phyloP scores from a whole-genome alignment of 495 filamentous ascomycete species.

The Penicillium pulvis region DNA sequence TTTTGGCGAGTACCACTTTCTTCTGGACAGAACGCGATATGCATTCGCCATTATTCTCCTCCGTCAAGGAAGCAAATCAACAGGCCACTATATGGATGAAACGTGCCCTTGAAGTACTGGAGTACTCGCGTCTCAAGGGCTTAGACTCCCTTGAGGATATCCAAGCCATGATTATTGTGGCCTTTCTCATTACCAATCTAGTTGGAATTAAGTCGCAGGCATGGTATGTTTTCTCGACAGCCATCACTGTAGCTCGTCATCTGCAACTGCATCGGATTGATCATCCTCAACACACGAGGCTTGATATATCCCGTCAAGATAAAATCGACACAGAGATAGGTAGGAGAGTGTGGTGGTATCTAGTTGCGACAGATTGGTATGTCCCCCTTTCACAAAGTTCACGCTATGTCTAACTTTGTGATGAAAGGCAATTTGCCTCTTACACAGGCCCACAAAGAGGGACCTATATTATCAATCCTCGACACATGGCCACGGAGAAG shows the following conservation, averaged over 20 bases:
- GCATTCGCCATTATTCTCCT: constrained; percentile 29
- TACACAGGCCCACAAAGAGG: constrained; percentile 39
- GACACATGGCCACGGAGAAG: constrained; percentile 46
- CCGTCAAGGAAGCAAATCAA: constrained; percentile 30
- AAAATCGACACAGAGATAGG: constrained; percentile 41
- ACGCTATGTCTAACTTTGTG: neutral
- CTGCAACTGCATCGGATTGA: constrained; percentile 47
- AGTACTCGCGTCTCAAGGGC: constrained; percentile 31
- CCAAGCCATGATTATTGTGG: constrained; percentile 44
- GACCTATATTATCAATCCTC: constrained; percentile 41
- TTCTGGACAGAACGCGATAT: constrained; percentile 36
- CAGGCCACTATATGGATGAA: constrained; percentile 39
- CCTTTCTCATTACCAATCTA: constrained; percentile 40
- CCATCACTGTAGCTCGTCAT: constrained; percentile 39
- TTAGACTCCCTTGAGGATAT: constrained; percentile 42
- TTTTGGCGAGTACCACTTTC: constrained; percentile 45
- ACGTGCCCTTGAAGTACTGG: constrained; percentile 40
- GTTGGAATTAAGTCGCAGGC: constrained; percentile 40
- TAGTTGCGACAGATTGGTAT: constrained; percentile 50
- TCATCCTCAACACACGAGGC: constrained; percentile 22
- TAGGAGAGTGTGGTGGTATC: constrained; percentile 53
- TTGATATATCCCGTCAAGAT: constrained; percentile 20
- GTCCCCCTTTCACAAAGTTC: neutral
- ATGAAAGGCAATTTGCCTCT: constrained; percentile 40
- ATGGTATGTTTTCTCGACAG: constrained; percentile 34